phyloP scores from a whole-genome alignment of 208 protist species.

The Acanthamoeba royreba region DNA sequence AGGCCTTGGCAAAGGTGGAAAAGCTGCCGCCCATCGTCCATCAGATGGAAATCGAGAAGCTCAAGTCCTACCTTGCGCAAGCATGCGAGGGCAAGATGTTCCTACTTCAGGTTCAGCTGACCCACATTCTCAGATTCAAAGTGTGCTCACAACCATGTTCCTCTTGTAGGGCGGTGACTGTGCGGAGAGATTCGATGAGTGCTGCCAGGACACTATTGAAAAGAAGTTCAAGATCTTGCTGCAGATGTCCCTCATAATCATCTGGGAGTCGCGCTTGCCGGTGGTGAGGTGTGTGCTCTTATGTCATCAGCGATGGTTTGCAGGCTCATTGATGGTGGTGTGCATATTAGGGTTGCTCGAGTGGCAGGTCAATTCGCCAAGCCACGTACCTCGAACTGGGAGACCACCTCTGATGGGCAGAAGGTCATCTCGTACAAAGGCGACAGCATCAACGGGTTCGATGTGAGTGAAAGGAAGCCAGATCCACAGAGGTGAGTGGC shows the following conservation, averaged over 20 bases:
- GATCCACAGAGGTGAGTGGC: slow-evolving; percentile 68
- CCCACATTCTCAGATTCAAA: background rate
- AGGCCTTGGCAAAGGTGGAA: background rate
- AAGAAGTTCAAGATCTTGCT: slow-evolving; percentile 76
- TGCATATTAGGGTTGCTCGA: slow-evolving; percentile 54
- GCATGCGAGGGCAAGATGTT: slow-evolving; percentile 64
- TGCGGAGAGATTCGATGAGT: slow-evolving; percentile 78
- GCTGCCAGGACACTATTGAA: slow-evolving; percentile 59
- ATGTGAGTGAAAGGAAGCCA: slow-evolving; percentile 60
- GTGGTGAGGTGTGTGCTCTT: background rate
- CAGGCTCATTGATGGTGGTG: slow-evolving; percentile 25
- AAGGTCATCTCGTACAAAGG: slow-evolving; percentile 58
- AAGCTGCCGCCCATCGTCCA: slow-evolving; percentile 53
- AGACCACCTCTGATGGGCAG: slow-evolving; percentile 45
- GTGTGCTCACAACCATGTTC: background rate
- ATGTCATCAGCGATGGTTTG: background rate
- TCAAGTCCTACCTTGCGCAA: slow-evolving; percentile 55
- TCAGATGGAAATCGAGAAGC: slow-evolving; percentile 57
- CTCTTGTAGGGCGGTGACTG: slow-evolving; percentile 74
- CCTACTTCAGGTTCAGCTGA: slow-evolving; percentile 64
- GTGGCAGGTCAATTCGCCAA: slow-evolving; percentile 73
- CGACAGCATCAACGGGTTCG: slow-evolving; percentile 78
- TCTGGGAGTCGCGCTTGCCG: background rate
- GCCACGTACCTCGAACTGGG: background rate
- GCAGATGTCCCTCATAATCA: slow-evolving; percentile 76